Base-by-base conservation (phyloP, 2,329 filamentous ascomycete genomes). In the Colletotrichum orchidophilum region DNA sequence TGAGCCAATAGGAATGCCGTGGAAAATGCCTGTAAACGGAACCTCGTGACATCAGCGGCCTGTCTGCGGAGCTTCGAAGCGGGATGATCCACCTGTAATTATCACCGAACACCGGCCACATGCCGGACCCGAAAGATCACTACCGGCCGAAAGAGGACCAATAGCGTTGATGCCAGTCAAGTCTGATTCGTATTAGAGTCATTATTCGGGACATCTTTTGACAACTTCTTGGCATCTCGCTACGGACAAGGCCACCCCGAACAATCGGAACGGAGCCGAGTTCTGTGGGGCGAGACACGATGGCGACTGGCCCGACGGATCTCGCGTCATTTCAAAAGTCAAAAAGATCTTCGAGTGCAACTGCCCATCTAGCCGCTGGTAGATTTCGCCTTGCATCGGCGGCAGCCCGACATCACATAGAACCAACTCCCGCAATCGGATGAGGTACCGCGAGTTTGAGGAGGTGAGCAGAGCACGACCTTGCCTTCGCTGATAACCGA, bases 251-350 rank as follows among this genome's bases (percentile, higher is more conserved):
- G 21, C 26, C 24, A 59, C 26, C 21, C 58, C 39, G 58, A 61
- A 29, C 49, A 24, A 26, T 61, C 58, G 39, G 58, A 46, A 29
- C 26, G 24, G 26, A 42, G 15, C 15, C 58, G 33, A 26, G 9
- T 21, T 49, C 18, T 52, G 63, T 66, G 63, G 63, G 63, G 15
- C 55, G 26, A 2, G 2, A 15, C 21, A n/a, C 18, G 33, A 66
- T 66, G 42, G 63, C 55, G 63, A 66, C 5, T 66, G 46, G 54
- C 55, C 29, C 5, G 55, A 42, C 63, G 53, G 29, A 1, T 66
- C 63, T 66, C 42, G 31, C 63, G 63, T 52, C 63, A 66, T 61
- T 61, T 46, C 26, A 31, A 18, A 12, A 1, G 9, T 15, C 4
- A 33, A n/a, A 15, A 29, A 13, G 26, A 31, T 11, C 26, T 31